Base-by-base conservation (phyloP, 2,329 filamentous ascomycete species). In the Sarocladiaceae sp. region DNA sequence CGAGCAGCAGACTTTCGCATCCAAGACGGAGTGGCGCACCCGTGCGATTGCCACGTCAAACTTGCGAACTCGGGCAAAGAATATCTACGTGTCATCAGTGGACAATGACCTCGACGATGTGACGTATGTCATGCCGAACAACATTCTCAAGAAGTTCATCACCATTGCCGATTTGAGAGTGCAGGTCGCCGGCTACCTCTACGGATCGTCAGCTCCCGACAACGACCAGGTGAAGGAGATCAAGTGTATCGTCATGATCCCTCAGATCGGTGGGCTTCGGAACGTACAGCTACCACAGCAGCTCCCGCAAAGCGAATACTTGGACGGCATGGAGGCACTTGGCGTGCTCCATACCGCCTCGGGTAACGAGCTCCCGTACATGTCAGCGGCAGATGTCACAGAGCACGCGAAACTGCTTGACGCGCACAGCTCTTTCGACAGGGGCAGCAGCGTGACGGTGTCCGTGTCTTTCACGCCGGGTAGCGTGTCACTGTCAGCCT, bases 101-200 rank as follows among this genome's bases (percentile, higher is more conserved):
- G 94, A 97, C 66, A 88, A 93, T 58, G 88, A 91, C 51, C 83
- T 94, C 57, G 91, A 96, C 55, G 90, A 92, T 62, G 87, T 89
- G 65, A 99, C 93, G 1, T 99, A 97, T 64, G 89, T 99, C 63
- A 97, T 99, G 90, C 94, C 94, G 1, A 99, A 97, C 82, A 99
- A 99, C 68, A 87, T 99, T 47, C 80, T 99, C 62, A 97, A 96
- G 79, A 89, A 90, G 58, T 99, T 99, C 77, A 97, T 99, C 73
- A 94, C 90, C 22, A 95, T 99, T 64, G 88, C 94, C 44, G 94
- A 99, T 74, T 82, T 99, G 52, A 88, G 95, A 46, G 92, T 97
- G 13, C 94, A 99, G 71, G 92, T 99, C 48, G 92, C 93, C 15
- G 94, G 92, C 1, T 99, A 96, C 67, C 80, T 99, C 1, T 99